Conservation (phyloP, 2,329 filamentous ascomycete species). For the Penicillium sp. region DNA sequence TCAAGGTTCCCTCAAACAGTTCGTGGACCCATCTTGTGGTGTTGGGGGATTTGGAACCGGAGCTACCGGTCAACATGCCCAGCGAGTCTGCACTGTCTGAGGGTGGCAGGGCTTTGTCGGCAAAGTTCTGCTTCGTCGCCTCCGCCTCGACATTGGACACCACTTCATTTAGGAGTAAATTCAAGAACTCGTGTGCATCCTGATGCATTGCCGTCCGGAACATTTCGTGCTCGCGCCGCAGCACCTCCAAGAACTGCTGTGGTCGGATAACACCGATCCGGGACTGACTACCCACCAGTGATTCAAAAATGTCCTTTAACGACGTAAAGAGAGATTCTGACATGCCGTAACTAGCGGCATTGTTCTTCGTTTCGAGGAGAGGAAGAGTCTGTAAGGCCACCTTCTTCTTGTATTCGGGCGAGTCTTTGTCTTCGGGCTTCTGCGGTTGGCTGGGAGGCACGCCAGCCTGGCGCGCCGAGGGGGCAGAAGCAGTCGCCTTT, state of each 20-base stretch:
- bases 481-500: slow-evolving; percentile 37
- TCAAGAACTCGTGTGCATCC: slow-evolving; percentile 96
- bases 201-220: slow-evolving; percentile 97
- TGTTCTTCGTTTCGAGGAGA: slow-evolving; percentile 81
- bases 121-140: slow-evolving; percentile 47
- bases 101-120: slow-evolving; percentile 51
- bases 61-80: slow-evolving; percentile 52
- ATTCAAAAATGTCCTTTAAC: slow-evolving; percentile 92
- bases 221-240: slow-evolving; percentile 94
- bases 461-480: slow-evolving; percentile 47
- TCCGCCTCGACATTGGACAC: slow-evolving; percentile 92
- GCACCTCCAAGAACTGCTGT: slow-evolving; percentile 86
- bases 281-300: slow-evolving; percentile 74
- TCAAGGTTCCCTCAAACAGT: slow-evolving; percentile 90
- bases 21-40: slow-evolving; percentile 92
- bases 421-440: slow-evolving; percentile 89
- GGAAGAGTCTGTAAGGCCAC: slow-evolving; percentile 84
- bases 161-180: slow-evolving; percentile 90
- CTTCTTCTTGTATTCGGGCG: slow-evolving; percentile 97
- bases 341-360: slow-evolving; percentile 80
- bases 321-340: slow-evolving; percentile 91
- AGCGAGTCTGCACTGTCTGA: slow-evolving; percentile 47
- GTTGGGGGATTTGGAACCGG: slow-evolving; percentile 56
- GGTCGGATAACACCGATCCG: slow-evolving; percentile 89
- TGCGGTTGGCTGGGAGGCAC: slow-evolving; percentile 56